Evolutionary conservation across 345 rosid species (phyloP), one percentile per base, ranked within the genome.

Genomic region (Pistacia integerrima): DNA sequence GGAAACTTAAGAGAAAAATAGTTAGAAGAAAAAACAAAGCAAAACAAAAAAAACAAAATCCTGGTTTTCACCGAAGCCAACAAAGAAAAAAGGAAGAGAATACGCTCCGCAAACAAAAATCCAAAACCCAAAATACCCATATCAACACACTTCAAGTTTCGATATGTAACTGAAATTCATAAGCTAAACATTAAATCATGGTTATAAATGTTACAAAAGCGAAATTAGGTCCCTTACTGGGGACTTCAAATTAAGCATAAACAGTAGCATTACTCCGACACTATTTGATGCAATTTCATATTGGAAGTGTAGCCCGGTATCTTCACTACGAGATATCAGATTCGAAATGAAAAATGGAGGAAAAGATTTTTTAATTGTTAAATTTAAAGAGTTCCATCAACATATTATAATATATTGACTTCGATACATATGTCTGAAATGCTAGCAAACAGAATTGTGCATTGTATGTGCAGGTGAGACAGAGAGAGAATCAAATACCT

Each of bases 401-500:
- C 6, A 35, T 35, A 63, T 35, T 5, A 41, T 30, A 30, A 30
- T 30, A 30, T 41, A 41, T 41, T 41, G 46, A 41, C 9, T 41
- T 41, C 46, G 8, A 41, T 41, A 41, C 1, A 41, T 5, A 41
- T 41, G 46, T 41, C 46, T 41, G 46, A 41, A 41, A 41, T 8
- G 8, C 8, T 41, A 41, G 46, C 46, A 61, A 11, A 61, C 18
- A 61, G 65, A 61, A 11, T 38, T 38, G 0, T 41, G 46, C 6
- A 0, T 41, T 6, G 46, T 41, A 20, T 54, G 22, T 16, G 48
- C 3, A 8, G 13, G 64, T 20, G 20, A 36, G 80, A 75, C 25
- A 35, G 76, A 51, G 75, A 72, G 35, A 57, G 76, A 74, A 64
- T 55, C 20, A 72, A 68, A 54, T 55, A 94, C 99, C 99, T 93